Evolutionary conservation across 2,329 filamentous ascomycete species (phyloP).

Genomic region (Cercospora zeae-maydis): DNA sequence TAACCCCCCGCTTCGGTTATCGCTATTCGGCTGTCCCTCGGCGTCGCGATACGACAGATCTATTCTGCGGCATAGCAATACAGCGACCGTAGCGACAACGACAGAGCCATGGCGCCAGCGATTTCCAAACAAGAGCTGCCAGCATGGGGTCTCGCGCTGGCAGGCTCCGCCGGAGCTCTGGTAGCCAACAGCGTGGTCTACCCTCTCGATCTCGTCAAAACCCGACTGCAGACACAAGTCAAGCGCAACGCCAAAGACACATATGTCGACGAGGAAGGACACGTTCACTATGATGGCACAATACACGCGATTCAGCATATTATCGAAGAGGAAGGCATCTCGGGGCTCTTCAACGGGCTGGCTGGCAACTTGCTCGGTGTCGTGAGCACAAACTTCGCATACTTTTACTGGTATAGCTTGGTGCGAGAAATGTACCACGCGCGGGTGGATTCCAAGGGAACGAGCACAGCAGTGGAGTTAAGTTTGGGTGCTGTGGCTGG

Average conservation of each 20-base stretch:
- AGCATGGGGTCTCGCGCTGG: conserved; percentile 88
- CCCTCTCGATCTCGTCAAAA: conserved; percentile 96
- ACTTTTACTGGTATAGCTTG: conserved; percentile 98
- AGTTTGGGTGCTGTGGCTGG: conserved; percentile 82
- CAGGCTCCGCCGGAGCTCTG: conserved; percentile 87
- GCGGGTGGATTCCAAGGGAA: conserved; percentile 42
- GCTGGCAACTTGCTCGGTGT: conserved; percentile 83
- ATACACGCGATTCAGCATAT: conserved; percentile 88
- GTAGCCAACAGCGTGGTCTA: conserved; percentile 94
- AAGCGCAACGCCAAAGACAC: conserved; percentile 53
- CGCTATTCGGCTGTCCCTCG: conserved; percentile 1
- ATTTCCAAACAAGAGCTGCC: conserved; percentile 59
- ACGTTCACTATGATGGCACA: conserved; percentile 78
- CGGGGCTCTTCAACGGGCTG: conserved; percentile 86
- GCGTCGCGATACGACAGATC: neutral
- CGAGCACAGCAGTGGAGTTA: conserved; percentile 78
- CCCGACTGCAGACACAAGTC: conserved; percentile 89
- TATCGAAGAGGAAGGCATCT: conserved; percentile 70
- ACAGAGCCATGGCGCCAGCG: conserved; percentile 24
- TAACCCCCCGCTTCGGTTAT: conserved; percentile 1
- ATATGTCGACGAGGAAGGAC: conserved; percentile 42
- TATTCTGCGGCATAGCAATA: neutral
- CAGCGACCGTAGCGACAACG: neutral
- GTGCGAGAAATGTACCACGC: conserved; percentile 75
- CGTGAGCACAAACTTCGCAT: conserved; percentile 96